Base-by-base conservation (phyloP, 2,329 filamentous ascomycete species). In the Blastomyces gilchristii region DNA sequence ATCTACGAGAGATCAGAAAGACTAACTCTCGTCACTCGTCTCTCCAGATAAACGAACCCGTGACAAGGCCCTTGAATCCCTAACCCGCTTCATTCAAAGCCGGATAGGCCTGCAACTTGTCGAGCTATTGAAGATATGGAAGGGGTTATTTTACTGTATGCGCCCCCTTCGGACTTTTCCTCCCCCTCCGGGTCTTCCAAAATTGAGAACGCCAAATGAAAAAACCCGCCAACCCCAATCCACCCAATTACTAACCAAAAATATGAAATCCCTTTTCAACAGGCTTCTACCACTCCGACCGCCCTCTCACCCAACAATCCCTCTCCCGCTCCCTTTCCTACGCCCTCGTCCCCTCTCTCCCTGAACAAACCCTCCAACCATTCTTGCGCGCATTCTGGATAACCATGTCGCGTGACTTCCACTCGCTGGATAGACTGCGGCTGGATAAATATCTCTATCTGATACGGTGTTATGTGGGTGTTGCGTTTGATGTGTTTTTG, bases 371-470 rank as follows among this genome's bases (percentile, higher is more conserved):
- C 18, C 68, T 77, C 6, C 73, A 78, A 56, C 75, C 76, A 1
- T 81, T 81, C 71, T 78, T 89, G 65, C 79, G 79, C 64, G 87
- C 81, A 37, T 91, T 90, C 77, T 91, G 87, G 87, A 81, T 83
- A 67, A 88, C 87, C 9, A 82, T 91, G 74, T 80, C 83, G 57
- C 76, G 82, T 56, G 85, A 90, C 75, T 91, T 87, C 84, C 84
- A 83, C 37, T 78, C 80, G 54, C 86, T 91, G 65, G 89, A 91
- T 73, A 85, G 88, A 9, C 77, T 89, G 67, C 84, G 90, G 52
- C 87, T 97, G 80, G 91, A 99, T 77, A 99, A 99, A 80, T 97
- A 95, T 72, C 79, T 99, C 63, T 82, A 92, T 68, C 82, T 97
- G 22, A 88, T 95, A 63, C 83, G 94, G 61, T 84, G 89, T 67